Evolutionary conservation across 306 rosid genomes (phyloP).

Genomic region (Trifolium subterraneum): DNA sequence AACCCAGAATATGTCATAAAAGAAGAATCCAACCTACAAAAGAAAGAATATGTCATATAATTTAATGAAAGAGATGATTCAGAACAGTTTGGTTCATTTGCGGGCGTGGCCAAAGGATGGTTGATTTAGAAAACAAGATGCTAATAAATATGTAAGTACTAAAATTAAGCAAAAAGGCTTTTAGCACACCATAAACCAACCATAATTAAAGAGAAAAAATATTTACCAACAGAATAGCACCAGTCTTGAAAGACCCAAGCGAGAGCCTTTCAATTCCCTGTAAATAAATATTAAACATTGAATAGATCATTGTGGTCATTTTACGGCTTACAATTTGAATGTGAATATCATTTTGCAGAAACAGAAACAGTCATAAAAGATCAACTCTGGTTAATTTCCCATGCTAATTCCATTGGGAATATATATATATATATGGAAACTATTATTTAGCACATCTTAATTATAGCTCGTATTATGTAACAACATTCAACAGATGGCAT

Average conservation of each 20-base stretch:
- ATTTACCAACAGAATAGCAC: constrained; percentile 95
- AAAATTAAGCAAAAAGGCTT: background rate
- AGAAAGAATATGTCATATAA: no score
- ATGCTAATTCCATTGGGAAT: constrained; percentile 11
- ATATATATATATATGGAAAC: no score
- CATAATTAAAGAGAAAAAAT: background rate
- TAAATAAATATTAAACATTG: constrained; percentile 40
- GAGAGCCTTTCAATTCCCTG: constrained; percentile 99
- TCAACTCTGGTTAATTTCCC: constrained; percentile 18
- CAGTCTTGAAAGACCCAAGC: constrained; percentile 98
- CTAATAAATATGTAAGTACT: background rate
- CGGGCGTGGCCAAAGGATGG: no score
- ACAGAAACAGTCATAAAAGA: constrained; percentile 3
- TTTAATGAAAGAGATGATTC: no score
- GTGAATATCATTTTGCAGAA: constrained; percentile 6
- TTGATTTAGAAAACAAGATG: no score
- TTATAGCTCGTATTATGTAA: constrained; percentile 7
- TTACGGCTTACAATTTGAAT: background rate
- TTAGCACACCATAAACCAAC: constrained; percentile 6
- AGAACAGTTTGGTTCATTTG: no score
- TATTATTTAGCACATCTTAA: background rate
- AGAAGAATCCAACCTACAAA: constrained; percentile 76
- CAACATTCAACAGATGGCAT: constrained; percentile 2
- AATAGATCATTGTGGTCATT: constrained; percentile 23
- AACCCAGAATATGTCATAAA: constrained; percentile 97